Evolutionary conservation across 805 yeast genomes (phyloP), one percentile per base, ranked within the genome.

Genomic region (Candida adriatica): DNA sequence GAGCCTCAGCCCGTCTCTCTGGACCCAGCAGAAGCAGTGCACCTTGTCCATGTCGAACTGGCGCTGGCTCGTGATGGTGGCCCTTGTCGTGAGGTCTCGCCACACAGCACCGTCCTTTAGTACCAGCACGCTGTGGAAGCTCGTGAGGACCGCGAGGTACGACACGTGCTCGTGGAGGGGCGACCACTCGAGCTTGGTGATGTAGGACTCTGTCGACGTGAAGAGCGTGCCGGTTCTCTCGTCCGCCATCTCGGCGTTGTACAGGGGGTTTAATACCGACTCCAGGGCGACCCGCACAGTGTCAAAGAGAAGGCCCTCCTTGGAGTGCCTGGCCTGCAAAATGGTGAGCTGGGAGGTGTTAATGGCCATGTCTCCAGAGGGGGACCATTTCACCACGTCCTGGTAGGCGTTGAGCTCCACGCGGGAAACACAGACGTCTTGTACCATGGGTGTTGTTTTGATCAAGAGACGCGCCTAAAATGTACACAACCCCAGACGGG

Each of bases 311-410:
- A 37, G 20, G 8, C 20, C 29, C 3, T 34, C 28, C 10, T 42
- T 34, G 18, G 22, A 31, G 17, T 48, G 43, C 29, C 38, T 49
- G 8, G 56, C 51, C 3, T 31, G 35, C 11, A 46, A 22, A 8
- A 51, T 13, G 1, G 51, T 46, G 11, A 49, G 17, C 18, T 46
- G 45, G 10, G 39, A 34, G 1, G 51, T 42, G 33, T 49, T 46
- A 6, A 51, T 6, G 6, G 44, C 51, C n/a, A 51, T 14, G 9
- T 46, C 38, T 1, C 56, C 56, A 27, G 46, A 45, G 2, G 43
- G 37, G 1, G 51, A 26, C 56, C 56, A 51, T 11, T 35, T 24
- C 2, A 51, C 18, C 2, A 29, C 39, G 13, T 43, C 42, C 17
- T 25, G 6, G 6, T 33, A 27, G 4, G 33, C 30, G 1, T 19